These are phyloP conservation scores for Ganoderma multipileum DNA, from an alignment of 1,284 basidiomycete genomes.

Conservation along the genomic window DNA sequence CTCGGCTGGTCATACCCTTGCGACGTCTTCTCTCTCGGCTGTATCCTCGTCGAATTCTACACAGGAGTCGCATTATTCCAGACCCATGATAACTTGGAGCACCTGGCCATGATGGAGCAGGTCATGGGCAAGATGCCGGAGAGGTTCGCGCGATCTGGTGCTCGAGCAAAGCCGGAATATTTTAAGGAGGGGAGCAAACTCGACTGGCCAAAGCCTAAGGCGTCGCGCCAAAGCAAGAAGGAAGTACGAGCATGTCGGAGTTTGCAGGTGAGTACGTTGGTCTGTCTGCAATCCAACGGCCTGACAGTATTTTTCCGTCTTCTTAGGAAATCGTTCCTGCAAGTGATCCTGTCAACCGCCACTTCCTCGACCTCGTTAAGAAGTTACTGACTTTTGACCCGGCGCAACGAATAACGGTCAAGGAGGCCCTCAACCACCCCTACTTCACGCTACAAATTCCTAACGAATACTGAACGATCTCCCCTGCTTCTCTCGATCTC, in stretches of 20 bases:
- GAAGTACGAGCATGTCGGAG: slow-evolving; percentile 90
- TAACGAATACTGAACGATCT: slow-evolving; percentile 40
- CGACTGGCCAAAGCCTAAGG: slow-evolving; percentile 91
- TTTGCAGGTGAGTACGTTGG: slow-evolving; percentile 63
- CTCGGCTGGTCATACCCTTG: slow-evolving; percentile 99
- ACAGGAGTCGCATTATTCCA: slow-evolving; percentile 98
- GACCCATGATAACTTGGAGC: slow-evolving; percentile 98
- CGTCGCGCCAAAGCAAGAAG: slow-evolving; percentile 89
- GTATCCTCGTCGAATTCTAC: slow-evolving; percentile 98
- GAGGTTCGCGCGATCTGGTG: slow-evolving; percentile 76
- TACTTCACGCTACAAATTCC: slow-evolving; percentile 79
- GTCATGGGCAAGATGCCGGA: slow-evolving; percentile 98
- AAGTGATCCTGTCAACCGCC: slow-evolving; percentile 71
- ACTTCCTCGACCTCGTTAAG: slow-evolving; percentile 89
- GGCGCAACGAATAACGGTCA: slow-evolving; percentile 83
- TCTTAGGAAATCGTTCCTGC: slow-evolving; percentile 86
- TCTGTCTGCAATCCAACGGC: not conserved
- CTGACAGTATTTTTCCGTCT: slow-evolving; percentile 11
- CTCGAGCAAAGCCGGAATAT: slow-evolving; percentile 87
- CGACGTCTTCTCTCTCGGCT: slow-evolving; percentile 98
- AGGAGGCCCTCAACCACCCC: slow-evolving; percentile 86
- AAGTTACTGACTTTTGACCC: slow-evolving; percentile 94
- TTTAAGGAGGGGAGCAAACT: slow-evolving; percentile 87
- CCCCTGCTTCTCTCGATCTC: slow-evolving; percentile 25
- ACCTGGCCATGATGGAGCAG: slow-evolving; percentile 99